Evolutionary conservation across 768 basidiomycete species (phyloP), one percentile per base, ranked within the genome.

Genomic region (Saitozyma sp.): DNA sequence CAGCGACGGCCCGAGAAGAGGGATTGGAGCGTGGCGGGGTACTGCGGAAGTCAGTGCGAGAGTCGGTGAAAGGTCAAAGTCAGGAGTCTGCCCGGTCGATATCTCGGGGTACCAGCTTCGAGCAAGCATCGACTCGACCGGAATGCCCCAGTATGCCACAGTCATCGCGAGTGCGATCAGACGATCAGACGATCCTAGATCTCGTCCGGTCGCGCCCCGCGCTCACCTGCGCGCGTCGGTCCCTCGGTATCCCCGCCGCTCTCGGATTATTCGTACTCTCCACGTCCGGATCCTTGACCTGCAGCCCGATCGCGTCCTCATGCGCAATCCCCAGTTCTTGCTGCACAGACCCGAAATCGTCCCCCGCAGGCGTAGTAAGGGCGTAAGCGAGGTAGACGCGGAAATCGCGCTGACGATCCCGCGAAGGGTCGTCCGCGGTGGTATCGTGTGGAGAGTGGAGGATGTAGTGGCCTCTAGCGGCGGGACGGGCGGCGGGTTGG

Each of bases 371-470:
- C 9, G 70, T 74, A 9, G 75, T 76, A 54, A 76, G 68, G 38
- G 71, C 70, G 50, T 74, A 76, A 11, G 69, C 75, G 8, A 76
- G 59, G 6, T 74, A 49, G 9, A 62, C 56, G 57, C 74, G 74
- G 62, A 61, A 76, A 56, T 76, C 75, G 10, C 75, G 58, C 63
- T 76, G 70, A 8, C 65, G 57, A 48, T 74, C 63, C 48, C 68
- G 63, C 11, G 66, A 63, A 13, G 75, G 72, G 13, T 55, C 59
- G 50, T 76, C 74, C 39, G 74, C 74, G 6, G 66, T 55, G 40
- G 65, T 54, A 50, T 76, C 75, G n/a, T 64, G 68, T 0, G 75
- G 75, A 7, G 75, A 76, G 58, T 76, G 75, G 13, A 76, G 70
- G 60, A 76, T 72, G 51, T 76, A 76, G 49, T 76, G 75, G 0